Evolutionary conservation across 2,329 filamentous ascomycete genomes (phyloP).

Genomic region (Teratosphaeria zuluensis): DNA sequence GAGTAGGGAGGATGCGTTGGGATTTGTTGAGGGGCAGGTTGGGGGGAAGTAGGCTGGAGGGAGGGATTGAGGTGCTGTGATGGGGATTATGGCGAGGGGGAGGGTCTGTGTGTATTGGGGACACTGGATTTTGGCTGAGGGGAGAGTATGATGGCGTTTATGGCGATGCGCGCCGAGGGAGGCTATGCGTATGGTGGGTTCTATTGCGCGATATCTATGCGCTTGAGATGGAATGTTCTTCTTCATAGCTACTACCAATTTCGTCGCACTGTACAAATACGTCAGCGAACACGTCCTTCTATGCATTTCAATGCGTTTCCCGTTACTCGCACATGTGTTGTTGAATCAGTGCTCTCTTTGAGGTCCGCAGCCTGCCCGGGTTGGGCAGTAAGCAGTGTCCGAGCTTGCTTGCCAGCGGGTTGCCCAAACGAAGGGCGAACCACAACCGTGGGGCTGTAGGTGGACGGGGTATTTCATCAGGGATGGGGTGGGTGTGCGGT

Average conservation of each 20-base stretch:
- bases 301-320: not conserved
- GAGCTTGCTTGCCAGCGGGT: slow-evolving; percentile 39
- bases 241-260: too few species aligned
- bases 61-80: too few species aligned
- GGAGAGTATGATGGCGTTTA: too few species aligned
- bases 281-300: not conserved
- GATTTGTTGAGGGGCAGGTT: slow-evolving; percentile 84
- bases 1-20: slow-evolving; percentile 72
- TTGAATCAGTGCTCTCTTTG: slow-evolving; percentile 13
- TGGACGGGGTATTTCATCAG: not conserved
- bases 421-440: slow-evolving; percentile 22
- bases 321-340: not conserved
- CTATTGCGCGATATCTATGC: too few species aligned
- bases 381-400: slow-evolving; percentile 25
- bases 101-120: too few species aligned
- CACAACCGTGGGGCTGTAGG: not conserved
- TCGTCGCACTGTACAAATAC: too few species aligned
- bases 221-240: too few species aligned
- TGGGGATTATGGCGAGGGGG: too few species aligned
- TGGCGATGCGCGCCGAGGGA: too few species aligned
- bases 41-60: slow-evolving; percentile 19
- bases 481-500: not conserved
- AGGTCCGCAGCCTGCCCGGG: slow-evolving; percentile 2
- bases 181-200: too few species aligned
- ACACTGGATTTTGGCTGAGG: too few species aligned